Evolutionary conservation across 306 rosid species (phyloP).

Genomic region (Gillenia trifoliata): DNA sequence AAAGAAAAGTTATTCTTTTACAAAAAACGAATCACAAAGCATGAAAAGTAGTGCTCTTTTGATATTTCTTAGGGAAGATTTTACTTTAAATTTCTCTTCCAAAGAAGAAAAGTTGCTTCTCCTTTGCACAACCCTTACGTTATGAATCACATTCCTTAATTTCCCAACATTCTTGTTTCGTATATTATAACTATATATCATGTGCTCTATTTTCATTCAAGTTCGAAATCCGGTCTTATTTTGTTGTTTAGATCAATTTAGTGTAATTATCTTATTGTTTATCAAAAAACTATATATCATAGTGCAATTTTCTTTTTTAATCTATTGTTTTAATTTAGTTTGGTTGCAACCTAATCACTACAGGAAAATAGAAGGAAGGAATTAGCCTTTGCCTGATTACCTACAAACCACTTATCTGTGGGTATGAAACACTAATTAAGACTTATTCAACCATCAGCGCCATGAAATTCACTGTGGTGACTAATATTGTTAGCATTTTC

Average conservation of each 20-base stretch:
- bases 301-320: neutral
- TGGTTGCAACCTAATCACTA: neutral
- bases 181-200: constrained; percentile 13
- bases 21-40: constrained; percentile 60
- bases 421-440: too few relatives aligned
- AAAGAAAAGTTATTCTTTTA: constrained; percentile 75
- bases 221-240: neutral
- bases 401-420: too few relatives aligned
- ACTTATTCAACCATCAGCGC: too few relatives aligned
- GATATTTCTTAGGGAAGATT: constrained; percentile 81
- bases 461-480: neutral
- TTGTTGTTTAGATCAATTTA: neutral
- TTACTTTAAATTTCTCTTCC: constrained; percentile 51
- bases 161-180: constrained; percentile 33
- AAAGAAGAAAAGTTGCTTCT: constrained; percentile 59
- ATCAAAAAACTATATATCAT: neutral
- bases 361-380: neutral
- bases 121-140: constrained; percentile 72
- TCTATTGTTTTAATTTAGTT: neutral
- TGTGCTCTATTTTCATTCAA: neutral
- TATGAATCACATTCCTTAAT: constrained; percentile 58
- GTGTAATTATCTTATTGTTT: neutral
- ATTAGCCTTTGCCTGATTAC: neutral
- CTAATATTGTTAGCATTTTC: neutral
- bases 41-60: constrained; percentile 92